Evolutionary conservation across 257 asterid species (phyloP).

Genomic region (Rauvolfia tetraphylla): DNA sequence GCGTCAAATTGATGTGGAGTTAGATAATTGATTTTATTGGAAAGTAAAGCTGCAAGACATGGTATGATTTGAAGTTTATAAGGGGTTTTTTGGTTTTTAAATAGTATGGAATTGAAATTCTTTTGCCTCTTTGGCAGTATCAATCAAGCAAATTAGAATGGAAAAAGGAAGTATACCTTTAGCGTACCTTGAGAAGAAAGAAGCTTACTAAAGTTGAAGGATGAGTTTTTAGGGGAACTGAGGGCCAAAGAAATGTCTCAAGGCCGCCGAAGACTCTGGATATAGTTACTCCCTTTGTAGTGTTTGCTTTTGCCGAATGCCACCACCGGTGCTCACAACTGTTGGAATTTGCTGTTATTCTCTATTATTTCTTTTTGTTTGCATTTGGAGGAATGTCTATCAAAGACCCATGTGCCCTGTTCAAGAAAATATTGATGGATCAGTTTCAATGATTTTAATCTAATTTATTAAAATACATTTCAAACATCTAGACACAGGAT

Average conservation of each 20-base stretch:
- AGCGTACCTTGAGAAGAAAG: conserved; percentile 4
- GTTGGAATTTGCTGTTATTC: not conserved
- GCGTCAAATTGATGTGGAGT: not conserved
- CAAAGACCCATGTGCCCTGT: too few species aligned
- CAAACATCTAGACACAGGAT: too few species aligned
- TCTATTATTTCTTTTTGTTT: conserved; percentile 13
- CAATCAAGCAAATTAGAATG: not conserved
- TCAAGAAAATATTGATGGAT: too few species aligned
- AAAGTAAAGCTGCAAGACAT: not conserved
- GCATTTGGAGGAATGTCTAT: not conserved
- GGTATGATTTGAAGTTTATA: conserved; percentile 1
- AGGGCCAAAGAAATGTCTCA: conserved; percentile 1
- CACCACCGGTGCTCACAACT: not conserved
- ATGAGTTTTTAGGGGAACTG: not conserved
- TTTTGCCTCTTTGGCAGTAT: conserved; percentile 12
- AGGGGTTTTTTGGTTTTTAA: not conserved
- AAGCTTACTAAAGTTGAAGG: conserved; percentile 19
- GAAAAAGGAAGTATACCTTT: not conserved
- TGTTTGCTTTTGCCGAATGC: too few species aligned
- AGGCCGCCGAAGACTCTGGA: not conserved
- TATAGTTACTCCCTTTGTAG: not conserved
- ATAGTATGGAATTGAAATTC: not conserved
- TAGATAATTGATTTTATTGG: not conserved
- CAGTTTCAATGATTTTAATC: too few species aligned
- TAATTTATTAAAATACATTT: too few species aligned